These are phyloP conservation scores for Talaromyces liani DNA, from an alignment of 495 filamentous ascomycete species.

Conservation along the genomic window DNA sequence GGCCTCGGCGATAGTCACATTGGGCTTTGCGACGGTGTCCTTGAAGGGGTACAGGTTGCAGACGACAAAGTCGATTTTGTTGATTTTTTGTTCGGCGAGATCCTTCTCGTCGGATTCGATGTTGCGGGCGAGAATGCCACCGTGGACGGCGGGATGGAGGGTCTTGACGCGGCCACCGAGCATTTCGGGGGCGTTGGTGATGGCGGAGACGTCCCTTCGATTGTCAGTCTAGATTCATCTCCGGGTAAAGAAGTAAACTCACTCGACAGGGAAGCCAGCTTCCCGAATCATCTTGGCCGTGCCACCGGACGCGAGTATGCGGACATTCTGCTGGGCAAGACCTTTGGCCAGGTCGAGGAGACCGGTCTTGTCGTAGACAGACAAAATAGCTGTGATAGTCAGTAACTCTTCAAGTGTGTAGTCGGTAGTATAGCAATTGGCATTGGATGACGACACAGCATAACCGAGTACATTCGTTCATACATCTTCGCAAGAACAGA, in stretches of 20 bases:
- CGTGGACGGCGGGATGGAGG: conserved; percentile 90
- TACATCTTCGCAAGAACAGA: too few relatives aligned
- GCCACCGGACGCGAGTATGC: conserved; percentile 87
- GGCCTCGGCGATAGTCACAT: conserved; percentile 90
- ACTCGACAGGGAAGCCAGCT: conserved; percentile 90
- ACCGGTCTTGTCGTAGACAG: conserved; percentile 98
- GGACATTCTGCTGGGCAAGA: conserved; percentile 80
- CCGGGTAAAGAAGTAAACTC: conserved; percentile 24
- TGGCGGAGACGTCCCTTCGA: conserved; percentile 82
- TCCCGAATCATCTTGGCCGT: conserved; percentile 93
- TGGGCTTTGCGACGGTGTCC: conserved; percentile 92
- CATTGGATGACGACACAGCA: too few relatives aligned
- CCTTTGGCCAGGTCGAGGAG: conserved; percentile 94
- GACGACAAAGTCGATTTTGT: conserved; percentile 95
- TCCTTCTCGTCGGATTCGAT: conserved; percentile 92
- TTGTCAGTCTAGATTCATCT: neutral
- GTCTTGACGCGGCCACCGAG: conserved; percentile 94
- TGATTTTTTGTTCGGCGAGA: conserved; percentile 90
- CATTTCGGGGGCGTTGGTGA: conserved; percentile 98
- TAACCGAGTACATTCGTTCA: too few relatives aligned
- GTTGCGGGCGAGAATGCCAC: conserved; percentile 86
- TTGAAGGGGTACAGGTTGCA: conserved; percentile 99
- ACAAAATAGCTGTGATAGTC: conserved; percentile 69
- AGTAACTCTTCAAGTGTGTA: conserved; percentile 13
- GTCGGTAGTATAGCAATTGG: too few relatives aligned